These are phyloP conservation scores for Lippia alba DNA, from an alignment of 305 asterid genomes.

Conservation along the genomic window DNA sequence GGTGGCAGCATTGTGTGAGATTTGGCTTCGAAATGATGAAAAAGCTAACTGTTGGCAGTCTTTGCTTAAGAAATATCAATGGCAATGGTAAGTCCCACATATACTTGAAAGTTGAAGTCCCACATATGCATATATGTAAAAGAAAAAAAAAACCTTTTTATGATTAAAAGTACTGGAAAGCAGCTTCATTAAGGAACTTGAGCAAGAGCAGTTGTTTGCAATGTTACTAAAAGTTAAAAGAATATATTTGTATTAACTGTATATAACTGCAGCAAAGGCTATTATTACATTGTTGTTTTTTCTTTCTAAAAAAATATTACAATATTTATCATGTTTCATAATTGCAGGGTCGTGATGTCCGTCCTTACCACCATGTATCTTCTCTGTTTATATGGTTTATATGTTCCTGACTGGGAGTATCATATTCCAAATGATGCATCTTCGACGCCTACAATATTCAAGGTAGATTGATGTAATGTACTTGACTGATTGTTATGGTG, in stretches of 20 bases:
- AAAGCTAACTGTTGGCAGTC: conserved; percentile 56
- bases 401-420: conserved; percentile 75
- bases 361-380: conserved; percentile 56
- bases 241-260: too few relatives aligned
- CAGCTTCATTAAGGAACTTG: too few relatives aligned
- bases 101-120: too few relatives aligned
- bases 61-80: conserved; percentile 59
- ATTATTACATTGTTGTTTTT: not conserved
- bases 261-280: too few relatives aligned
- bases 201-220: too few relatives aligned
- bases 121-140: too few relatives aligned
- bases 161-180: too few relatives aligned
- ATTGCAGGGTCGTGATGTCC: conserved; percentile 52
- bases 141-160: too few relatives aligned
- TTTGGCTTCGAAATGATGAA: conserved; percentile 68
- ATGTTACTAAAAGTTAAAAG: too few relatives aligned
- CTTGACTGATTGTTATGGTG: not conserved
- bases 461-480: conserved; percentile 44
- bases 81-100: conserved; percentile 60
- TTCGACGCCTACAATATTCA: conserved; percentile 40
- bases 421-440: conserved; percentile 50
- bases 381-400: conserved; percentile 56
- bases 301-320: not conserved
- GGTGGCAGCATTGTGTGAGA: conserved; percentile 63
- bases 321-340: not conserved